These are phyloP conservation scores for Calocybe gangraenosa DNA, from an alignment of 768 basidiomycete genomes.

Conservation along the genomic window DNA sequence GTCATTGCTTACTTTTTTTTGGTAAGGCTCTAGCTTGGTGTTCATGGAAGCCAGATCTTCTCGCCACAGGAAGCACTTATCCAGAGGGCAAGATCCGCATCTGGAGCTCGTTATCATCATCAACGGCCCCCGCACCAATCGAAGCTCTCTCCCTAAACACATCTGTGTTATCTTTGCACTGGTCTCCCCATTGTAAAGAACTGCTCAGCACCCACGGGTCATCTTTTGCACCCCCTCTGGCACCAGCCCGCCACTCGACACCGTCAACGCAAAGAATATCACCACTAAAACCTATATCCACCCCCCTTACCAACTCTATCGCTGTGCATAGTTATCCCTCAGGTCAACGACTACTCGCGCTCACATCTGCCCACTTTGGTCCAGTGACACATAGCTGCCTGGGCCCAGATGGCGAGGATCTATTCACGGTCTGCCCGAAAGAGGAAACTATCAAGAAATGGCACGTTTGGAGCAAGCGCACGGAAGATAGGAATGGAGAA, in stretches of 20 bases:
- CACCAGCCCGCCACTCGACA: constrained; percentile 16
- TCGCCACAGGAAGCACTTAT: constrained; percentile 76
- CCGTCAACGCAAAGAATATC: constrained; percentile 27
- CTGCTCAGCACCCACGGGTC: constrained; percentile 85
- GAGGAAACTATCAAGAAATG: constrained; percentile 75
- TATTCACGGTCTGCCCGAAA: constrained; percentile 60
- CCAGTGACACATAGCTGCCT: constrained; percentile 59
- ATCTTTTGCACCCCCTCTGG: constrained; percentile 48
- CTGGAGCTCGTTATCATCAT: constrained; percentile 51
- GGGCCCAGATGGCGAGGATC: constrained; percentile 54
- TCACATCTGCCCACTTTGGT: constrained; percentile 52
- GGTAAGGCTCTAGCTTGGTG: constrained; percentile 79
- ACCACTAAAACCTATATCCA: constrained; percentile 44
- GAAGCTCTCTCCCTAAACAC: constrained; percentile 78
- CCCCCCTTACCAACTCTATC: constrained; percentile 62
- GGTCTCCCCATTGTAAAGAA: constrained; percentile 84
- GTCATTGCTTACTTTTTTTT: constrained; percentile 3
- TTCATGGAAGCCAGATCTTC: constrained; percentile 73
- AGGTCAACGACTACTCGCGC: constrained; percentile 43
- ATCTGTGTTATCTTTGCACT: constrained; percentile 60
- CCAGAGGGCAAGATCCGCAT: constrained; percentile 69
- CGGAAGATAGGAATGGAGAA: constrained; percentile 27
- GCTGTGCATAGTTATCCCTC: constrained; percentile 75
- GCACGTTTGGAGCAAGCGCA: constrained; percentile 55
- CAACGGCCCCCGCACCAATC: constrained; percentile 32